These are phyloP conservation scores for Coniochaeta ligniaria DNA, from an alignment of 2,329 filamentous ascomycete genomes.

Conservation along the genomic window DNA sequence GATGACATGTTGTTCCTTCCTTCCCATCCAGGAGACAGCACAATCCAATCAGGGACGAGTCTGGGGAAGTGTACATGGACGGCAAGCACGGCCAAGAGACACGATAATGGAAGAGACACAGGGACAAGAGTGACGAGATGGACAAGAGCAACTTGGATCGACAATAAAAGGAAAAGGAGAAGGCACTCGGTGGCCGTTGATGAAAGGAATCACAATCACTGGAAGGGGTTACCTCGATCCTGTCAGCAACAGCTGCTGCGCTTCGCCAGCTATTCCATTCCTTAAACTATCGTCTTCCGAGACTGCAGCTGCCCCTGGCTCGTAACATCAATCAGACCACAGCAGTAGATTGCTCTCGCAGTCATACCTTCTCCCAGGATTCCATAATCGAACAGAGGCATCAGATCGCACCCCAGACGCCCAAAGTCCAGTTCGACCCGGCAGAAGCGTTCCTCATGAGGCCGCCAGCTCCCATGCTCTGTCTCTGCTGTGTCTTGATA, in stretches of 20 bases:
- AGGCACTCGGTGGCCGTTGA: no score
- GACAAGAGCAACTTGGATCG: neutral
- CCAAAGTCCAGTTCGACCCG: conserved; percentile 53
- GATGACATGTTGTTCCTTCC: neutral
- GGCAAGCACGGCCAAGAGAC: neutral
- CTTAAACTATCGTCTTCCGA: neutral
- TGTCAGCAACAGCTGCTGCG: neutral
- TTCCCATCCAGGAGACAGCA: neutral
- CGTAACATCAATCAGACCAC: neutral
- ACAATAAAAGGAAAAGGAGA: neutral
- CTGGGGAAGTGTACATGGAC: neutral
- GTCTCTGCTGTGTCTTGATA: conserved; percentile 49
- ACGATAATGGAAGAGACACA: neutral
- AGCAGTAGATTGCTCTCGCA: neutral
- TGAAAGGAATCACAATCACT: neutral
- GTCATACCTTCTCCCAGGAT: neutral
- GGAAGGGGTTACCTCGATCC: neutral
- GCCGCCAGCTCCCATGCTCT: conserved; percentile 55
- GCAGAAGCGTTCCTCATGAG: conserved; percentile 30
- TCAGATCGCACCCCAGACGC: conserved; percentile 50
- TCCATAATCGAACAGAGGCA: neutral
- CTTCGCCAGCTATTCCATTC: neutral
- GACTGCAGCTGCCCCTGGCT: no score
- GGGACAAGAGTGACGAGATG: neutral
- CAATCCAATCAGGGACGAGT: neutral